phyloP scores from a whole-genome alignment of 768 basidiomycete species.

The Boletus barrowsii region DNA sequence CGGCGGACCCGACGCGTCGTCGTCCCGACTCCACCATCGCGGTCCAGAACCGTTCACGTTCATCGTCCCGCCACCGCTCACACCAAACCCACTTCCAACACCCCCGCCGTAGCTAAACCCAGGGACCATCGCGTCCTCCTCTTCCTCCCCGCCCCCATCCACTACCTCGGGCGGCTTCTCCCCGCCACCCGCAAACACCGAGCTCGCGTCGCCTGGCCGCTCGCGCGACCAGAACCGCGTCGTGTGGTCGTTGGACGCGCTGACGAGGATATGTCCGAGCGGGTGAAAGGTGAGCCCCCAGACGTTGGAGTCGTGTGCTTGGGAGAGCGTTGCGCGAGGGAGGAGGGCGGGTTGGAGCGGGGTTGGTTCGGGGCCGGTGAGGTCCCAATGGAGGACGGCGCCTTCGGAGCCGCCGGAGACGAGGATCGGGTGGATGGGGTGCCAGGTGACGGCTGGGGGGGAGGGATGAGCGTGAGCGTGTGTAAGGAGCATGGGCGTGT shows the following conservation, averaged over 20 bases:
- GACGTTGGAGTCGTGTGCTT: conserved; percentile 97
- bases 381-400: conserved; percentile 90
- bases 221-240: conserved; percentile 98
- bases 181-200: conserved; percentile 75
- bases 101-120: conserved; percentile 54
- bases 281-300: conserved; percentile 97
- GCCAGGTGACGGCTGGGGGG: conserved; percentile 83
- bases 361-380: conserved; percentile 57
- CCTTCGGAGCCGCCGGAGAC: conserved; percentile 95
- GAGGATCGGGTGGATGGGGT: conserved; percentile 88
- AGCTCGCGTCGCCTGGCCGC: conserved; percentile 77
- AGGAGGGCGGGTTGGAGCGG: conserved; percentile 38
- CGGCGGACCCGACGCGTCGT: conserved; percentile 29
- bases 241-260: conserved; percentile 96
- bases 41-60: conserved; percentile 3
- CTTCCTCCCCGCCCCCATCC: conserved; percentile 63
- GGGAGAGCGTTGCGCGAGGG: conserved; percentile 83
- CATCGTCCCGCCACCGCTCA: conserved; percentile 18
- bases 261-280: conserved; percentile 89
- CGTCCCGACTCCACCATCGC: conserved; percentile 48
- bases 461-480: background rate
- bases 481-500: background rate
- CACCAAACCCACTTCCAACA: conserved; percentile 13
- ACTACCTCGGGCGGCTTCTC: conserved; percentile 77
- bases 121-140: conserved; percentile 71